Base-by-base conservation (phyloP, 106 monocot genomes). In the Platanthera zijinensis region DNA sequence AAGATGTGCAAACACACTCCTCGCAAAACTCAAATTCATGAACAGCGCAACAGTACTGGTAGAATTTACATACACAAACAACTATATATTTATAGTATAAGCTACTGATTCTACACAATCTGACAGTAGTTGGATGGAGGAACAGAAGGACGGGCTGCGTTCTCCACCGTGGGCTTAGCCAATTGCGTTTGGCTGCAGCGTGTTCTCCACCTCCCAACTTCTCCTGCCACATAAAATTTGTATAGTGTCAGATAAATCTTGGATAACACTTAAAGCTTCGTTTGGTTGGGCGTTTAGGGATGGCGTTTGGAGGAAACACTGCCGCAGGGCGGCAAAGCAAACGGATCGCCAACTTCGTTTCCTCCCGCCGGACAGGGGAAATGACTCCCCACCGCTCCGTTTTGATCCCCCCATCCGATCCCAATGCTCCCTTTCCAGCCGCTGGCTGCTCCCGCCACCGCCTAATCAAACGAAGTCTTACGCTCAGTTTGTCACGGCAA, bases 201-300 rank as follows among this genome's bases (percentile, higher is more conserved):
- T 51, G 62, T 82, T 89, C 69, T 89, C 89, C 51, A 89, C 78
- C 72, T 89, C 89, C 89, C 92, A 89, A 77, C 85, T 89, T 81
- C 18, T n/a, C 57, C 89, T 89, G 84, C 53, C 51, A 77, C 59
- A 15, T 11, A 77, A 13, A 54, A 73, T 71, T 19, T 70, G 47
- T 48, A 79, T 25, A 15, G 17, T 47, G 25, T n/a, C 6, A 70
- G 70, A 14, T 69, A 69, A 64, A 30, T 32, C 45, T n/a, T 49
- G 14, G 13, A 73, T 6, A 59, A 50, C 18, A 54, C 52, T 13
- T 19, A 6, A 28, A n/a, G n/a, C n/a, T n/a, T n/a, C n/a, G n/a
- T n/a, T n/a, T n/a, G n/a, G n/a, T n/a, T n/a, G n/a, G n/a, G n/a
- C n/a, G n/a, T n/a, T n/a, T n/a, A n/a, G n/a, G n/a, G n/a, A n/a